A percentile compares a stretch with the other conserved stretches of the same genome.
phyloP scores from a whole-genome alignment of 306 rosid species.

The Malus sieversii region DNA sequence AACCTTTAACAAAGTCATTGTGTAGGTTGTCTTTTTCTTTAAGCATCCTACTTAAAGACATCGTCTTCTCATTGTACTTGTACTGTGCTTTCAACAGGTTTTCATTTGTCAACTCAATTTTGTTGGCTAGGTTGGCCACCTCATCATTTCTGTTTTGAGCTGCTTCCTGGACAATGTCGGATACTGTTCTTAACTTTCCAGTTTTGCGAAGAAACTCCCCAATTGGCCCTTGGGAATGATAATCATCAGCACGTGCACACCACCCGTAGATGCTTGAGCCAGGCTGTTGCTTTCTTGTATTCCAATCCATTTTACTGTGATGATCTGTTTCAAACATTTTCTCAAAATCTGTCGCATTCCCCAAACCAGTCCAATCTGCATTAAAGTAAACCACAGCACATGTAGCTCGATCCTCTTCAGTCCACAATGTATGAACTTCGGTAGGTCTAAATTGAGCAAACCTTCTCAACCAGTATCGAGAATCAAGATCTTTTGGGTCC shows the following conservation, averaged over 20 bases:
- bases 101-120: slow-evolving; percentile 66
- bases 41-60: slow-evolving; percentile 80
- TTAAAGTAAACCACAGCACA: slow-evolving; percentile 51
- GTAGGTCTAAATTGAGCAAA: slow-evolving; percentile 49
- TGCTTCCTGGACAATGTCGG: slow-evolving; percentile 72
- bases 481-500: slow-evolving; percentile 22
- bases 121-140: slow-evolving; percentile 55
- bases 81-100: slow-evolving; percentile 49
- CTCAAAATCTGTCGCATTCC: slow-evolving; percentile 66
- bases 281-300: slow-evolving; percentile 18
- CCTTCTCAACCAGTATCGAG: slow-evolving; percentile 53
- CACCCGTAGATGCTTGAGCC: slow-evolving; percentile 64
- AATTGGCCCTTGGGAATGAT: slow-evolving; percentile 43
- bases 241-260: slow-evolving; percentile 84
- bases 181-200: slow-evolving; percentile 70
- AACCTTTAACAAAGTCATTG: slow-evolving; percentile 66
- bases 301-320: slow-evolving; percentile 60
- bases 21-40: slow-evolving; percentile 75
- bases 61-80: slow-evolving; percentile 60
- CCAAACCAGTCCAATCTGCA: slow-evolving; percentile 68
- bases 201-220: slow-evolving; percentile 74
- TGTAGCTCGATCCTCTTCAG: slow-evolving; percentile 24
- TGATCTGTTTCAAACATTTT: slow-evolving; percentile 45
- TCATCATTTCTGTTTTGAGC: slow-evolving; percentile 44
- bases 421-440: slow-evolving; percentile 30